Evolutionary conservation across 2,329 filamentous ascomycete genomes (phyloP).

Genomic region (Claviceps spartinae): DNA sequence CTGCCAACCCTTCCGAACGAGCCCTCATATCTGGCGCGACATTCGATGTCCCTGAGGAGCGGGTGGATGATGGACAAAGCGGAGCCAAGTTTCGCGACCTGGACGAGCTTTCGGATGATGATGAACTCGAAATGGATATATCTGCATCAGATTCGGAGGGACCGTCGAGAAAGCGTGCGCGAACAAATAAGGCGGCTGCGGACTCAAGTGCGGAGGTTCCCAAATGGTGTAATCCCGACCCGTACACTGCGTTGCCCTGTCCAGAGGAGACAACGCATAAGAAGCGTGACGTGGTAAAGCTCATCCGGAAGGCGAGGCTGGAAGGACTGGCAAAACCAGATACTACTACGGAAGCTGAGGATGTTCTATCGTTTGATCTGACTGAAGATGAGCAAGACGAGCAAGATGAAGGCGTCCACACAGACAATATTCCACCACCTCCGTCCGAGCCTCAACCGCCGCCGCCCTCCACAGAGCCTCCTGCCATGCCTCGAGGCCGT

Average conservation of each 20-base stretch:
- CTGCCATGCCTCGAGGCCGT: background rate
- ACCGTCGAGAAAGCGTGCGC: conserved; percentile 24
- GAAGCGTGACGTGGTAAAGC: conserved; percentile 74
- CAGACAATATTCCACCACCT: conserved; percentile 8
- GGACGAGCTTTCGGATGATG: conserved; percentile 48
- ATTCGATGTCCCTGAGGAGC: conserved; percentile 28
- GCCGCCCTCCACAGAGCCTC: background rate
- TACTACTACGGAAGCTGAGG: conserved; percentile 48
- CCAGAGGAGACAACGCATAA: conserved; percentile 59
- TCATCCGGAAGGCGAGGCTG: conserved; percentile 81
- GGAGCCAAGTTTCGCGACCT: conserved; percentile 39
- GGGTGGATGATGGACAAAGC: conserved; percentile 30
- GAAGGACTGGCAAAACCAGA: conserved; percentile 33
- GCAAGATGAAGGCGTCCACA: conserved; percentile 15
- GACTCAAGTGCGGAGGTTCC: conserved; percentile 37
- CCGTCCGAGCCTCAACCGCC: conserved; percentile 11
- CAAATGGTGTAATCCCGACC: conserved; percentile 93
- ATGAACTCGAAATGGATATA: conserved; percentile 51
- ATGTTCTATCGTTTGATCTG: conserved; percentile 81
- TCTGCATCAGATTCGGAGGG: conserved; percentile 25
- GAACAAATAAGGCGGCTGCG: conserved; percentile 13
- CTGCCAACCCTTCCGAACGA: conserved; percentile 32
- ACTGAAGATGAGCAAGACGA: conserved; percentile 38
- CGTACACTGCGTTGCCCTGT: conserved; percentile 77
- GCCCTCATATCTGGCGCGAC: conserved; percentile 33